A percentile compares a stretch with the other conserved stretches of the same genome.
phyloP scores from a whole-genome alignment of 2,329 filamentous ascomycete genomes.

The Aspergillus floridensis region DNA sequence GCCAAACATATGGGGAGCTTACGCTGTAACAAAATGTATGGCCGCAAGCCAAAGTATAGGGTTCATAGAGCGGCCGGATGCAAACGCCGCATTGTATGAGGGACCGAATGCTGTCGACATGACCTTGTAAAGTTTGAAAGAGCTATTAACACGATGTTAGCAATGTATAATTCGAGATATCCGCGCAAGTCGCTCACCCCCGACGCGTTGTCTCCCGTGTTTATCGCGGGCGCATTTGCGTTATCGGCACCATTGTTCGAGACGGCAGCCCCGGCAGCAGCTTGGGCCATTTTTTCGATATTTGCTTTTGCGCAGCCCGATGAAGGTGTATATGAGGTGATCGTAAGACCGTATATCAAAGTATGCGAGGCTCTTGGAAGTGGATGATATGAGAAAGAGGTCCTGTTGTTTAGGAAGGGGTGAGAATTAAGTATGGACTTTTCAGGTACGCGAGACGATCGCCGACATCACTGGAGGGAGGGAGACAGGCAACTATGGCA shows the following conservation, averaged over 20 bases:
- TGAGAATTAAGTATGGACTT: constrained; percentile 1
- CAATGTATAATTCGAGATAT: neutral
- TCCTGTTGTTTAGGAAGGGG: neutral
- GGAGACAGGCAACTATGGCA: neutral
- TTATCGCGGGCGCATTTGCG: constrained; percentile 8
- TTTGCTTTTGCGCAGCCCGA: neutral
- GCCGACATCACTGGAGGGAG: constrained; percentile 3
- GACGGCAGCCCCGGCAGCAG: constrained; percentile 10
- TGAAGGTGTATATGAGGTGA: neutral
- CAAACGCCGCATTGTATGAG: constrained; percentile 68
- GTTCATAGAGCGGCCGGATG: constrained; percentile 66
- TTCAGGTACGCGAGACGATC: constrained; percentile 8
- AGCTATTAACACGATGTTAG: constrained; percentile 31
- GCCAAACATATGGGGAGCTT: constrained; percentile 25
- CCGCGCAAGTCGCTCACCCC: constrained; percentile 26
- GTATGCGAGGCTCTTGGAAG: neutral
- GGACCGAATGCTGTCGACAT: constrained; percentile 60
- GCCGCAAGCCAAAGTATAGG: constrained; percentile 65
- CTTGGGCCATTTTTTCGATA: constrained; percentile 15
- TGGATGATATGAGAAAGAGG: neutral
- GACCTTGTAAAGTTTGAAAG: constrained; percentile 46
- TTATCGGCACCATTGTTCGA: constrained; percentile 10
- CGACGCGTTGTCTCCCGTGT: constrained; percentile 24
- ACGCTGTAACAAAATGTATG: constrained; percentile 71
- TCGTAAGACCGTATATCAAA: neutral